Percentiles rank a stretch among this genome's conserved stretches.
Conservation (phyloP, 345 rosid species). For the Turritis glabra region DNA sequence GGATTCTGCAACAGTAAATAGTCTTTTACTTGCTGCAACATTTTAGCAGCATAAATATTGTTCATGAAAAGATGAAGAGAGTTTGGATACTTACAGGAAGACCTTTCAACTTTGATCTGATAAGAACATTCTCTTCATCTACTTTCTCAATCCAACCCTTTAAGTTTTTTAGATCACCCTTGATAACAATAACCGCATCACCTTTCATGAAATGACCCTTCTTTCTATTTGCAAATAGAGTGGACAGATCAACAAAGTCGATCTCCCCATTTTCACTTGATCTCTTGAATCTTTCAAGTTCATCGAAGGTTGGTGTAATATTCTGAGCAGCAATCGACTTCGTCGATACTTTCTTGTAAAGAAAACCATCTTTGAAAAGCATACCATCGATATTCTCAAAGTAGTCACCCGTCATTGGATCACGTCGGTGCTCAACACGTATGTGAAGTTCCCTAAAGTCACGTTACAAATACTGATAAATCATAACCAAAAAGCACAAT, state of each 20-base stretch:
- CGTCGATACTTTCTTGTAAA: constrained; percentile 72
- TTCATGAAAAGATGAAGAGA: background rate
- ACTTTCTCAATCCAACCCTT: constrained; percentile 96
- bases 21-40: background rate
- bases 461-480: background rate
- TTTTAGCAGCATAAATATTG: constrained; percentile 4
- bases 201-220: constrained; percentile 94
- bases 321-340: constrained; percentile 70
- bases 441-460: constrained; percentile 68
- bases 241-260: constrained; percentile 63
- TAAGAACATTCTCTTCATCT: constrained; percentile 82
- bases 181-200: constrained; percentile 82
- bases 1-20: constrained; percentile 61
- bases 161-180: constrained; percentile 80
- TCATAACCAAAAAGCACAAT: background rate
- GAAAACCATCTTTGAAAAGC: constrained; percentile 81
- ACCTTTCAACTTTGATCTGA: constrained; percentile 74
- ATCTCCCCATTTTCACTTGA: constrained; percentile 70
- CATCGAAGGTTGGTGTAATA: constrained; percentile 84
- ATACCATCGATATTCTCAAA: constrained; percentile 68
- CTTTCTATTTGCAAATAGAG: constrained; percentile 75
- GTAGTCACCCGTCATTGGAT: constrained; percentile 75
- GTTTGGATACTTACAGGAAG: constrained; percentile 63
- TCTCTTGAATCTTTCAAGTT: constrained; percentile 75
- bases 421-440: constrained; percentile 78